Base-by-base conservation (phyloP, 106 monocot species). In the Platanthera guangdongensis region DNA sequence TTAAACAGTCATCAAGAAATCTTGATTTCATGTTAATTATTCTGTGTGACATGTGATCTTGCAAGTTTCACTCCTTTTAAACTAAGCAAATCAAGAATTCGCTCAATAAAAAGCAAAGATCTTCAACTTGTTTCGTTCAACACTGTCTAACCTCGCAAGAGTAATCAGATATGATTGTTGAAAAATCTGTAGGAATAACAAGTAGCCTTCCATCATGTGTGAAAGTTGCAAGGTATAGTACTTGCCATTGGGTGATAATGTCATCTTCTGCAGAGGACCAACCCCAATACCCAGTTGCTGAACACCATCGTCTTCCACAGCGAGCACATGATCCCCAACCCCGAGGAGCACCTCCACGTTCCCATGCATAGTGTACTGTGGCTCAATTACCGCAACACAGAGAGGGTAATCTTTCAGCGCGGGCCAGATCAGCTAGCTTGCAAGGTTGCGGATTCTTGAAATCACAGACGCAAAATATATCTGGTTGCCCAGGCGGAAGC, bases 281-380 rank as follows among this genome's bases (percentile, higher is more conserved):
- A 99, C 53, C 48, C 84, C 90, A 18, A 74, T 73, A 47, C 92
- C 90, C 6, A 94, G 80, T 54, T 76, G 72, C 83, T 92, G 91
- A 65, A 86, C 85, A 12, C 89, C 85, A 53, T 99, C 94, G 81
- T 99, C 94, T 51, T 94, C 99, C 21, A 99, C 91, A 19, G 78
- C 76, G 13, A 99, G 10, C 22, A 99, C 99, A 25, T 83, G 68
- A 48, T 90, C 88, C 15, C 82, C 89, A 14, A 80, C 83, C 6
- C 84, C 99, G 25, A 99, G 82, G 49, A 99, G 72, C 32, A 99
- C 94, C 86, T 99, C 99, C 51, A 90, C 93, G 22, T 89, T 94
- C 15, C 94, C 99, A 2, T 92, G 94, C 89, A 94, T 99, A 21
- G 90, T 92, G 73, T 88, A 86, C 82, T 93, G 85, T 47, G 97